These are phyloP conservation scores for Phytophthora litchii DNA, from an alignment of 352 stramenopile genomes.

Conservation along the genomic window DNA sequence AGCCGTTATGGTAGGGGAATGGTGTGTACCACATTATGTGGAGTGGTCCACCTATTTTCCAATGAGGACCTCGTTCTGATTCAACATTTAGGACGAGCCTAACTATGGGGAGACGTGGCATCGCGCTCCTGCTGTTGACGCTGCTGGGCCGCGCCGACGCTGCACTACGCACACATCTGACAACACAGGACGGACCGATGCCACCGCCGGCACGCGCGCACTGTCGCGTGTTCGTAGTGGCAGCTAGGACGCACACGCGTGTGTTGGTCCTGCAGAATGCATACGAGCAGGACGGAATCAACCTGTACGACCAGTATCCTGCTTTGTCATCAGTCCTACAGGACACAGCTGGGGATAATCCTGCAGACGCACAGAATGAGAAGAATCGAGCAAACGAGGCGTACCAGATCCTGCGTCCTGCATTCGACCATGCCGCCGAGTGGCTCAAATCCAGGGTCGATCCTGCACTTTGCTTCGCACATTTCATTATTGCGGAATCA, in stretches of 20 bases:
- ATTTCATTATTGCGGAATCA: conserved; percentile 37
- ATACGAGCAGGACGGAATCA: conserved; percentile 53
- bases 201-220: conserved; percentile 29
- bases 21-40: conserved; percentile 13
- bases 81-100: neutral
- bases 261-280: conserved; percentile 62
- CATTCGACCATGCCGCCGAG: conserved; percentile 51
- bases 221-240: conserved; percentile 67
- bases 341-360: neutral
- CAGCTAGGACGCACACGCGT: conserved; percentile 38
- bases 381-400: conserved; percentile 32
- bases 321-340: conserved; percentile 32
- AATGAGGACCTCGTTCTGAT: conserved; percentile 5
- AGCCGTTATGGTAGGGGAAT: conserved; percentile 17
- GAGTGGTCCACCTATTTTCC: conserved; percentile 2
- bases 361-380: conserved; percentile 16
- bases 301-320: conserved; percentile 49
- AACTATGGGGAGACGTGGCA: conserved; percentile 10
- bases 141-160: conserved; percentile 13
- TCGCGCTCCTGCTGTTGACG: conserved; percentile 20
- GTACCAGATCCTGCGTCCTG: conserved; percentile 52
- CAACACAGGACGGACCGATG: conserved; percentile 23
- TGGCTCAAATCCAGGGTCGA: conserved; percentile 42
- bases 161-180: neutral
- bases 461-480: conserved; percentile 57